Percentiles rank a stretch among this genome's conserved stretches.
Conservation (phyloP, 2,329 filamentous ascomycete genomes). For the Triangularia verruculosa region DNA sequence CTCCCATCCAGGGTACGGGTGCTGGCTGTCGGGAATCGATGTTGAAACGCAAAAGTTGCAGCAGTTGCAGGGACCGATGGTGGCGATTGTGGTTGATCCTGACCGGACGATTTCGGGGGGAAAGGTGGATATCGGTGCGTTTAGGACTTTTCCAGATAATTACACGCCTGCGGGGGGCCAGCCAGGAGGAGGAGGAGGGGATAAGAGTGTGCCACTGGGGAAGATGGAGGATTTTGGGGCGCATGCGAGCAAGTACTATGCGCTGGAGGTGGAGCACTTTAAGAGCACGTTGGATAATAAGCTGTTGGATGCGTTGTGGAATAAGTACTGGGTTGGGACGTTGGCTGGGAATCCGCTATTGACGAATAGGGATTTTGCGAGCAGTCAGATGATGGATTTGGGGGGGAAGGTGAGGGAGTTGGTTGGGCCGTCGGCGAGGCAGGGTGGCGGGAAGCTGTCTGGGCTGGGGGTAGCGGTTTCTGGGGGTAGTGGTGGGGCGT, state of each 20-base stretch:
- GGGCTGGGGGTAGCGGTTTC: background rate
- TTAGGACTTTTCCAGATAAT: conserved; percentile 80
- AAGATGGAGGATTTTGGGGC: conserved; percentile 97
- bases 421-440: conserved; percentile 25
- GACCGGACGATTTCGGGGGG: conserved; percentile 92
- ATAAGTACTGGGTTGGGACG: conserved; percentile 98
- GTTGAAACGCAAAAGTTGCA: conserved; percentile 89
- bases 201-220: conserved; percentile 78
- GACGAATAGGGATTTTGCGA: conserved; percentile 89
- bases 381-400: conserved; percentile 87
- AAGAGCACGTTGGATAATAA: conserved; percentile 88
- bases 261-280: conserved; percentile 87
- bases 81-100: conserved; percentile 94
- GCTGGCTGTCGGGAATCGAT: conserved; percentile 96
- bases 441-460: conserved; percentile 18
- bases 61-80: conserved; percentile 81
- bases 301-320: conserved; percentile 87
- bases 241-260: conserved; percentile 86
- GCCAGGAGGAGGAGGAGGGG: conserved; percentile 29
- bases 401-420: conserved; percentile 73
- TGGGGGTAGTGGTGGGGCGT: conserved; percentile 8
- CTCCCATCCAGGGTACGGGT: conserved; percentile 94
- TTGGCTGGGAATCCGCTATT: conserved; percentile 86
- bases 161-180: conserved; percentile 51
- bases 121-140: conserved; percentile 96